Base-by-base conservation (phyloP, 2,329 filamentous ascomycete genomes). In the Elsinoe australis region DNA sequence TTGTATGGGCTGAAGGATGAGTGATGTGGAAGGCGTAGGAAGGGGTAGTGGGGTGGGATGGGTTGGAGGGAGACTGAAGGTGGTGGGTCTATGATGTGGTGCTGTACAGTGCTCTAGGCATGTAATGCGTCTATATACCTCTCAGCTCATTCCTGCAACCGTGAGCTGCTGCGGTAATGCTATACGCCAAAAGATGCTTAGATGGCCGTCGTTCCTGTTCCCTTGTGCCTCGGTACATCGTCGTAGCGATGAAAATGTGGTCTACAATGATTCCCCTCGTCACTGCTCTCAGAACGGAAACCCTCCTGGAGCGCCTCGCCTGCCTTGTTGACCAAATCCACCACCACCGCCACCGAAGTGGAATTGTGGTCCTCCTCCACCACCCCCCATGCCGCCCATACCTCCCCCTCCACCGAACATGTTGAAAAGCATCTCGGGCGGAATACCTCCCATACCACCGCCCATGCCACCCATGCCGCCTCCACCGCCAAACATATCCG, bases 381-480 rank as follows among this genome's bases (percentile, higher is more conserved):
- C 39, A 19, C 39, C 26, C 6, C 26, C 26, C 26, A 29, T 29
- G 58, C 73, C 69, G 28, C 75, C 73, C n/a, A n/a, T n/a, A 53
- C 62, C 71, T 29, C 72, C 72, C 34, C 69, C 69, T 45, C 75
- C 74, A 51, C 83, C 83, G 82, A 88, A 87, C 83, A 88, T 87
- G 67, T 83, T 86, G 70, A 87, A 87, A 19, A 89, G 70, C 55
- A 88, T 82, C 64, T 86, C 83, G 15, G 83, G 82, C 61, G 86
- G 82, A 62, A 89, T 87, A 48, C 67, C 67, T 3, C 73, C 73
- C 18, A 54, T 55, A n/a, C 58, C 58, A 24, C 72, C 71, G 18
- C 66, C 67, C 44, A 64, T 62, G 17, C 60, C 60, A 17, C 68
- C 66, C 22, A 64, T 64, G 41, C 73, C 74, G 26, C 72, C 73